A percentile compares a stretch with the other conserved stretches of the same genome.
Evolutionary conservation across 192 early-diverging fungal species (phyloP).

Genomic region (Umbelopsis sp.): DNA sequence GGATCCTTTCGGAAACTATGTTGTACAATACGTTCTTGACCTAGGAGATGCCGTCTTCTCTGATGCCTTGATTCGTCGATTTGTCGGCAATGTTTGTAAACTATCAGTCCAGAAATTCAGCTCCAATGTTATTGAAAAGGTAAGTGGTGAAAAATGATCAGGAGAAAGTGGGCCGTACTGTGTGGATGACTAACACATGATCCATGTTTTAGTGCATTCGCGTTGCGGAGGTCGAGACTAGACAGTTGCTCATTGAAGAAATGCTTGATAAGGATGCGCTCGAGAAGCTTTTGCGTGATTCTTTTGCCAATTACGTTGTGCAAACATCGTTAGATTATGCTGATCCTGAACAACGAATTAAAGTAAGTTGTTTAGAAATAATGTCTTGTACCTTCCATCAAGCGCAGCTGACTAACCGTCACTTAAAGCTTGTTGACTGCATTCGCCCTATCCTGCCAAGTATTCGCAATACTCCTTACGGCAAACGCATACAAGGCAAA

Average conservation of each 20-base stretch:
- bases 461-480: slow-evolving; percentile 87
- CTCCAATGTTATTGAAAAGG: slow-evolving; percentile 93
- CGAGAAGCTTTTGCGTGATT: slow-evolving; percentile 82
- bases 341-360: slow-evolving; percentile 66
- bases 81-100: slow-evolving; percentile 74
- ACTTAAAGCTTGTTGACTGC: slow-evolving; percentile 68
- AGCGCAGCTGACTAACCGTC: neutral
- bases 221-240: slow-evolving; percentile 70
- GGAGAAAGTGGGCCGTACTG: too few species aligned
- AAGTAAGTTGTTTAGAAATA: slow-evolving; percentile 36
- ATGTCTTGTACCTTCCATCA: neutral
- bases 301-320: slow-evolving; percentile 90
- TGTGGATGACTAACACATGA: neutral
- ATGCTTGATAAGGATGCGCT: slow-evolving; percentile 73
- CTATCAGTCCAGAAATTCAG: slow-evolving; percentile 91
- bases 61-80: slow-evolving; percentile 71
- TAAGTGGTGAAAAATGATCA: slow-evolving; percentile 24
- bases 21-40: slow-evolving; percentile 91
- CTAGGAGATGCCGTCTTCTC: slow-evolving; percentile 67
- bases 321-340: slow-evolving; percentile 88
- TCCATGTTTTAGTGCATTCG: slow-evolving; percentile 67
- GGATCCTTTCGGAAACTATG: slow-evolving; percentile 93
- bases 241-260: slow-evolving; percentile 72
- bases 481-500: slow-evolving; percentile 86
- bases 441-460: slow-evolving; percentile 78